These are phyloP conservation scores for Claviceps fusiformis DNA, from an alignment of 2,329 filamentous ascomycete species.

Conservation along the genomic window DNA sequence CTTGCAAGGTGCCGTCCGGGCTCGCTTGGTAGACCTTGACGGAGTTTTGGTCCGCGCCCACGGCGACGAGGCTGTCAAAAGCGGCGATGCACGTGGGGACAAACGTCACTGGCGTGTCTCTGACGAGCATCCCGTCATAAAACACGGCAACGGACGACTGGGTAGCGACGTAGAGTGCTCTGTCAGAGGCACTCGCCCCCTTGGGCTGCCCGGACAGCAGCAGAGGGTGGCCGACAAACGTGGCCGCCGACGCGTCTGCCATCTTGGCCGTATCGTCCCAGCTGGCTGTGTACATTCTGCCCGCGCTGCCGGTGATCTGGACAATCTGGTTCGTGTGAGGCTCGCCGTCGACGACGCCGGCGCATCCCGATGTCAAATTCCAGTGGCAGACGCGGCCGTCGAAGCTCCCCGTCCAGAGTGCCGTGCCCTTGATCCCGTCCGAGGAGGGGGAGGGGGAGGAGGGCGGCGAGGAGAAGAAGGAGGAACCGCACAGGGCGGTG, in stretches of 20 bases:
- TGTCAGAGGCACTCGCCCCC: conserved; percentile 45
- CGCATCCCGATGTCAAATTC: conserved; percentile 59
- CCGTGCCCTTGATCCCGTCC: conserved; percentile 39
- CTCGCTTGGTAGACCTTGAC: conserved; percentile 57
- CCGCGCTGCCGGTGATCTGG: conserved; percentile 50
- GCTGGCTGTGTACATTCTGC: conserved; percentile 68
- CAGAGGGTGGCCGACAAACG: conserved; percentile 55
- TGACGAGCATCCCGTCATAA: conserved; percentile 47
- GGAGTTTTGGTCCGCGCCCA: conserved; percentile 61
- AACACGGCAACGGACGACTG: conserved; percentile 37
- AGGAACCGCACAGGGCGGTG: conserved; percentile 47
- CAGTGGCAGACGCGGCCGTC: conserved; percentile 79
- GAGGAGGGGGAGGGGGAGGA: too few species aligned
- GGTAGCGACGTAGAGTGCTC: conserved; percentile 44
- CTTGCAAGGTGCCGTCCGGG: conserved; percentile 40
- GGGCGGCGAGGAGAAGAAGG: too few species aligned
- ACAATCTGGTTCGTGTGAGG: conserved; percentile 76
- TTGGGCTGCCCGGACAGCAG: conserved; percentile 72
- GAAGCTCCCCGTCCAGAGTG: conserved; percentile 80
- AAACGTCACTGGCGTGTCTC: conserved; percentile 45
- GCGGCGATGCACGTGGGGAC: conserved; percentile 61
- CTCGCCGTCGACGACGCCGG: conserved; percentile 62
- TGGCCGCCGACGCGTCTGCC: conserved; percentile 60
- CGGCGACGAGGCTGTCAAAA: conserved; percentile 51
- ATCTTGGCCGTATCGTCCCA: conserved; percentile 89